A percentile compares a stretch with the other conserved stretches of the same genome.
These are phyloP conservation scores for Mesembryanthemum crystallinum DNA, from an alignment of 148 eudicot species.

Conservation along the genomic window DNA sequence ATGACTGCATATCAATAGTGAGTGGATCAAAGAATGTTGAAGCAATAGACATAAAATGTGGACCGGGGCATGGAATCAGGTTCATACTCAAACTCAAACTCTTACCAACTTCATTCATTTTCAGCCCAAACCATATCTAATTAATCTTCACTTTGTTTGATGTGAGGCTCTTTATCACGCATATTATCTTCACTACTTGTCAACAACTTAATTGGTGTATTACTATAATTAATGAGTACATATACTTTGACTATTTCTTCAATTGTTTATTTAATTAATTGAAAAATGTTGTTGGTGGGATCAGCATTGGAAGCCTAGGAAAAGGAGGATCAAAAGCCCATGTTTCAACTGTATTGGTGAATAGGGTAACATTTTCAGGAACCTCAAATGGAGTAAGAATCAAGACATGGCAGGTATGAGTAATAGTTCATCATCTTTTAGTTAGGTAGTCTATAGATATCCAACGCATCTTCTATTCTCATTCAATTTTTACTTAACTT, in stretches of 20 bases:
- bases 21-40: constrained; percentile 60
- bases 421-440: not conserved
- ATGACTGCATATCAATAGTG: constrained; percentile 88
- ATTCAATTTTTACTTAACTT: not conserved
- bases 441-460: constrained; percentile 4
- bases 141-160: not conserved
- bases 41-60: constrained; percentile 56
- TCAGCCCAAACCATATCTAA: not conserved
- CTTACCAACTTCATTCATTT: not conserved
- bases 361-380: constrained; percentile 52
- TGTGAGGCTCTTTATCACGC: not conserved
- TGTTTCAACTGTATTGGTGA: constrained; percentile 69
- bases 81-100: constrained; percentile 19
- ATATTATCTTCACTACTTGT: not conserved
- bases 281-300: too few relatives aligned
- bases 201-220: not conserved
- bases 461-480: not conserved
- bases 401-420: constrained; percentile 90
- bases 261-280: too few relatives aligned
- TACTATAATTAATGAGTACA: too few relatives aligned
- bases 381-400: constrained; percentile 84
- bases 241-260: too few relatives aligned
- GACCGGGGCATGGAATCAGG: constrained; percentile 99
- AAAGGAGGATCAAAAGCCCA: constrained; percentile 39
- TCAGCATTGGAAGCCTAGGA: constrained; percentile 93